Base-by-base conservation (phyloP, 2,329 filamentous ascomycete species). In the Calonectria fujianensis region DNA sequence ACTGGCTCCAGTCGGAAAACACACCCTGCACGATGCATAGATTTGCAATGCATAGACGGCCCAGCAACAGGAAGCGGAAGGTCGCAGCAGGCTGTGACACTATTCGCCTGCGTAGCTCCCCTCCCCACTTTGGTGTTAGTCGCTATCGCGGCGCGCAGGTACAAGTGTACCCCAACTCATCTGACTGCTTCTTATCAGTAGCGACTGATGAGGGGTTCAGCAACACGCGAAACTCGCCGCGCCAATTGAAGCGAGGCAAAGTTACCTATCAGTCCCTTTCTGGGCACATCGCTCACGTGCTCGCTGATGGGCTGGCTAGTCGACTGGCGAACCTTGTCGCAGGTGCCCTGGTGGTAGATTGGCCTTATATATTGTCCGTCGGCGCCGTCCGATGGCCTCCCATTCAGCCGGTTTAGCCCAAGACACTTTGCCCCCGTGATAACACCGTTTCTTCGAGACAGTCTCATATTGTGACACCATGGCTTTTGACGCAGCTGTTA, bases 401-500 rank as follows among this genome's bases (percentile, higher is more conserved):
- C n/a, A 16, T 24, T 18, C 57, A 39, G 57, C 57, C n/a, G 18
- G 57, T 37, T 37, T 39, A 39, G 8, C 57, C 35, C 37, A 14
- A 48, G 20, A 39, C 57, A 27, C 31, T 37, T n/a, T 31, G 57
- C 32, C 11, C n/a, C n/a, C 13, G 57, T 39, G 57, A 61, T 16
- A 37, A 5, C 24, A 35, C 14, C 32, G 24, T 27, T 39, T n/a
- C 32, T 39, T n/a, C 57, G 7, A 39, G 18, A 4, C 37, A 37
- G n/a, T 37, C 57, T n/a, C 57, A 35, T 39, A 29, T n/a, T 39
- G 32, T 39, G 35, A 61, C 37, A 75, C 32, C 54, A 85, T 84
- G 83, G 69, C 76, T 67, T 76, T 80, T 57, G 74, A 87, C 82
- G 82, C 87, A 37, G 88, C 88, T 52, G 89, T 91, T 27, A 86